Evolutionary conservation across 2,329 filamentous ascomycete species (phyloP).

Genomic region (Gnomoniopsis sp.): DNA sequence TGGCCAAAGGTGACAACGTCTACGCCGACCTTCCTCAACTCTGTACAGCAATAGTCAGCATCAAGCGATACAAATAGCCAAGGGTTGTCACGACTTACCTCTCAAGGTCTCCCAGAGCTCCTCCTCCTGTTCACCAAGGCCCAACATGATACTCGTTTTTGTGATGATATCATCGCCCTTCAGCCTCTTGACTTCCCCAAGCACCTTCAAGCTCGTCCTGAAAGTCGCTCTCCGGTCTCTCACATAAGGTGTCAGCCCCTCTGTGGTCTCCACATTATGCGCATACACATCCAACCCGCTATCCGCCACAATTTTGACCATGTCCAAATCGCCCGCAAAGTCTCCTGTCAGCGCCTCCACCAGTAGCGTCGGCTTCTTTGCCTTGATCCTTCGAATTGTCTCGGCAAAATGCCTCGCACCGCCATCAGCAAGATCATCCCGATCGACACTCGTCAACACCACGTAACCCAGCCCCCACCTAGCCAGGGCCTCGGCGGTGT

Average conservation of each 20-base stretch:
- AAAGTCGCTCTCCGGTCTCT: slow-evolving; percentile 88
- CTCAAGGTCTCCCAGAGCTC: slow-evolving; percentile 77
- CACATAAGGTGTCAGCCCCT: slow-evolving; percentile 84
- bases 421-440: slow-evolving; percentile 86
- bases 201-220: slow-evolving; percentile 75
- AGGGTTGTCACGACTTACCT: slow-evolving; percentile 40
- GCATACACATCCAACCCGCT: slow-evolving; percentile 95
- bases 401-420: slow-evolving; percentile 89
- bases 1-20: slow-evolving; percentile 99
- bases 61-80: not conserved
- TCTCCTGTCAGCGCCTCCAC: slow-evolving; percentile 88
- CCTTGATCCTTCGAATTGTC: slow-evolving; percentile 91
- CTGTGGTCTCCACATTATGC: slow-evolving; percentile 95
- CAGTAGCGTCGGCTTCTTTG: slow-evolving; percentile 70
- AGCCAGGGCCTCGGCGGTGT: slow-evolving; percentile 88
- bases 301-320: slow-evolving; percentile 78
- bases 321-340: slow-evolving; percentile 78
- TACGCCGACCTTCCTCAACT: slow-evolving; percentile 75
- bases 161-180: slow-evolving; percentile 74
- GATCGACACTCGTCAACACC: slow-evolving; percentile 88
- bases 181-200: slow-evolving; percentile 77
- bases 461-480: slow-evolving; percentile 96
- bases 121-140: slow-evolving; percentile 85
- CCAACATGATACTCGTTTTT: slow-evolving; percentile 98
- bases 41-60: slow-evolving; percentile 33